Evolutionary conservation across 495 filamentous ascomycete genomes (phyloP).

Genomic region (Annulohypoxylon moriforme): DNA sequence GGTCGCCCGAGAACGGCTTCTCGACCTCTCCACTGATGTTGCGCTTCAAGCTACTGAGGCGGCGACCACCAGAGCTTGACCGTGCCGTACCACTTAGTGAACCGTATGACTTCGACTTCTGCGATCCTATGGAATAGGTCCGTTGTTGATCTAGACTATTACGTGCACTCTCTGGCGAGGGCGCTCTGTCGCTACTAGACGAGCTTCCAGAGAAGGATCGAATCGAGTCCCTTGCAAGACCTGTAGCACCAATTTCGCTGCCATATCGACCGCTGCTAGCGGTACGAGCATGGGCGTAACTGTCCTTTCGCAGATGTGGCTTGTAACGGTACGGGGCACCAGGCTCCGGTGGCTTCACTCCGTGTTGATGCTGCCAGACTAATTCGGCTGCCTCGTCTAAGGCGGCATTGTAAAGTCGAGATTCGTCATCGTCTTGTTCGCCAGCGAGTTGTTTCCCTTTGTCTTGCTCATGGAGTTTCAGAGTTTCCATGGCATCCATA

Average conservation of each 20-base stretch:
- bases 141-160: conserved; percentile 49
- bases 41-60: conserved; percentile 63
- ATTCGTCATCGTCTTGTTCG: conserved; percentile 66
- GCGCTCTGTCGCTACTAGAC: conserved; percentile 55
- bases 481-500: conserved; percentile 67
- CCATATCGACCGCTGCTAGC: conserved; percentile 66
- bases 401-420: conserved; percentile 76
- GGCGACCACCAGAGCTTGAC: conserved; percentile 45
- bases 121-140: conserved; percentile 32
- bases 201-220: conserved; percentile 64
- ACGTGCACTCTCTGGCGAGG: conserved; percentile 41
- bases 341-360: conserved; percentile 63
- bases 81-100: conserved; percentile 38
- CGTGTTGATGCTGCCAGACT: conserved; percentile 84
- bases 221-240: conserved; percentile 58
- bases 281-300: conserved; percentile 70
- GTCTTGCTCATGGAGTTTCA: conserved; percentile 28
- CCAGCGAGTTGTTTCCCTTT: conserved; percentile 35
- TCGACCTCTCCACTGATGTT: conserved; percentile 68
- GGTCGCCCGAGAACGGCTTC: conserved; percentile 74
- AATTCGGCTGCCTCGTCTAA: conserved; percentile 88
- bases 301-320: conserved; percentile 69
- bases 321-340: conserved; percentile 74
- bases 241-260: conserved; percentile 59
- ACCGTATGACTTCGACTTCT: conserved; percentile 45